Percentiles rank a stretch among this genome's conserved stretches.
Conservation (phyloP, 2,329 filamentous ascomycete genomes). For the Mycosphaerella sp. region DNA sequence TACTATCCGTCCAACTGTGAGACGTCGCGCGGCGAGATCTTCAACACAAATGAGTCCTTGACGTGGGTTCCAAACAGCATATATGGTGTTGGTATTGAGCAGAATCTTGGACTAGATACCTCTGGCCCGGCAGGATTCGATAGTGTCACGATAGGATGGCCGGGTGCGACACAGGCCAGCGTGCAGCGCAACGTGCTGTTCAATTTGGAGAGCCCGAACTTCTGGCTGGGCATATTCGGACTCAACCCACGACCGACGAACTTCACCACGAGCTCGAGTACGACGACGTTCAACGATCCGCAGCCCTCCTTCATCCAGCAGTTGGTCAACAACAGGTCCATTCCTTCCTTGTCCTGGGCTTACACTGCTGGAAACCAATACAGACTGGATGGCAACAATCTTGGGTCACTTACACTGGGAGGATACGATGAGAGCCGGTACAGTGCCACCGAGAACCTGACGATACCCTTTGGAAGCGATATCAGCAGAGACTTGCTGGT, state of each 20-base stretch:
- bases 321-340: constrained; percentile 31
- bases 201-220: constrained; percentile 26
- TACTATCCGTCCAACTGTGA: constrained; percentile 29
- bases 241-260: constrained; percentile 35
- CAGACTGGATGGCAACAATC: constrained; percentile 30
- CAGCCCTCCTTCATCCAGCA: constrained; percentile 34
- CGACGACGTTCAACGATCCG: constrained; percentile 25
- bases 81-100: constrained; percentile 55
- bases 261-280: constrained; percentile 27
- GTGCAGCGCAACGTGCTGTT: constrained; percentile 31
- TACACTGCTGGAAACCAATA: constrained; percentile 39
- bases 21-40: constrained; percentile 36
- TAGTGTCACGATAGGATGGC: constrained; percentile 33
- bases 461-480: constrained; percentile 30
- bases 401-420: constrained; percentile 36
- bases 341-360: constrained; percentile 34
- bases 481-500: constrained; percentile 33
- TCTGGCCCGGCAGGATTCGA: constrained; percentile 32
- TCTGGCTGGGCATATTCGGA: constrained; percentile 34
- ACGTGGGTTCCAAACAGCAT: constrained; percentile 57
- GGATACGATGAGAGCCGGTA: constrained; percentile 38
- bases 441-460: constrained; percentile 31
- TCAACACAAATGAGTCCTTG: constrained; percentile 49
- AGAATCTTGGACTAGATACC: constrained; percentile 45
- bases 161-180: constrained; percentile 29